Evolutionary conservation across 306 rosid species (phyloP).

Genomic region (Dalbergia cochinchinensis): DNA sequence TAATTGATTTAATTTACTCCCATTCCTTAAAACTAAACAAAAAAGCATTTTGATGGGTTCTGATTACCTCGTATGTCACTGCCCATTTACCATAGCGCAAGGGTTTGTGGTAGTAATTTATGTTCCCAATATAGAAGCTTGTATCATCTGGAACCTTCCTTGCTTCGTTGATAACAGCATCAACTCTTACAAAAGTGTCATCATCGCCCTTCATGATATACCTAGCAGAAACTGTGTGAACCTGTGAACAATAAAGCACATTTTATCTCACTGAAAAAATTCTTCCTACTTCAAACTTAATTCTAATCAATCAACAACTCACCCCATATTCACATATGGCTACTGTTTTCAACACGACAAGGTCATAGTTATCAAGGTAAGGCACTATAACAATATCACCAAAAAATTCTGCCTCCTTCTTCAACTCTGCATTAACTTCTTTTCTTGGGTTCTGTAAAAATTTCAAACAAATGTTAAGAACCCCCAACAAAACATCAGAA

Average conservation of each 20-base stretch:
- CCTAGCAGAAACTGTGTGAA: slow-evolving; percentile 71
- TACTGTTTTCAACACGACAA: slow-evolving; percentile 90
- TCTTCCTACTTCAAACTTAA: neutral
- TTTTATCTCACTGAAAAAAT: neutral
- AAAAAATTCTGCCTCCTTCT: slow-evolving; percentile 88
- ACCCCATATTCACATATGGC: slow-evolving; percentile 97
- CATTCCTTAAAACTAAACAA: neutral
- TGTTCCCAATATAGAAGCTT: slow-evolving; percentile 86
- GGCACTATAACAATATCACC: slow-evolving; percentile 93
- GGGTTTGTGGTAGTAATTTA: slow-evolving; percentile 82
- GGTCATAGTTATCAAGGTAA: slow-evolving; percentile 87
- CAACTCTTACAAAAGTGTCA: slow-evolving; percentile 88
- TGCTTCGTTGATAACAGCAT: slow-evolving; percentile 70
- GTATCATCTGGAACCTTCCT: slow-evolving; percentile 56
- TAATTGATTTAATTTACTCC: neutral
- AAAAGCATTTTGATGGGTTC: slow-evolving; percentile 18
- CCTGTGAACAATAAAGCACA: slow-evolving; percentile 55
- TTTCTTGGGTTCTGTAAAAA: slow-evolving; percentile 69
- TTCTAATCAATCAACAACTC: slow-evolving; percentile 48
- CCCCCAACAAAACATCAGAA: neutral
- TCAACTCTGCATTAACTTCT: slow-evolving; percentile 78
- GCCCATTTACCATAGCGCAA: slow-evolving; percentile 94
- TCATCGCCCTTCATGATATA: slow-evolving; percentile 92
- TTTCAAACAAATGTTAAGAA: slow-evolving; percentile 44
- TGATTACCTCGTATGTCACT: slow-evolving; percentile 79